Evolutionary conservation across 2,329 filamentous ascomycete species (phyloP).

Genomic region (Penicillium digitatum): DNA sequence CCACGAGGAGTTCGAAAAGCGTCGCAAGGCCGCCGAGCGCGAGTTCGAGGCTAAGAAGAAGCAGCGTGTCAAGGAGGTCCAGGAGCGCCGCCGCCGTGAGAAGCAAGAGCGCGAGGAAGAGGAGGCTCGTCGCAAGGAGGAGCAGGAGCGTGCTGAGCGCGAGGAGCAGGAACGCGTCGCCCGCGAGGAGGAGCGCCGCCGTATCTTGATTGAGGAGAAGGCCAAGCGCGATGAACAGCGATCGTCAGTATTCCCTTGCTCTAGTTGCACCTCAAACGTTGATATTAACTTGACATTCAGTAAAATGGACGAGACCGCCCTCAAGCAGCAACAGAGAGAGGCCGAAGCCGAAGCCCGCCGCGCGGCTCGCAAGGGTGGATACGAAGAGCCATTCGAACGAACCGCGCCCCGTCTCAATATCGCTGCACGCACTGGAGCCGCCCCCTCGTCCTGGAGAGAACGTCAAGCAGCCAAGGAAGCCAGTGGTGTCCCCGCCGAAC

Average conservation of each 20-base stretch:
- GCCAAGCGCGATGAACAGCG: slow-evolving; percentile 56
- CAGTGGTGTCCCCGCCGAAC: slow-evolving; percentile 18
- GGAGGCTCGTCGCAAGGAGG: slow-evolving; percentile 72
- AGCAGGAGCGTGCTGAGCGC: slow-evolving; percentile 72
- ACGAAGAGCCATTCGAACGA: slow-evolving; percentile 50
- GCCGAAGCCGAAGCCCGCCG: slow-evolving; percentile 79
- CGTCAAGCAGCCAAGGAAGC: slow-evolving; percentile 52
- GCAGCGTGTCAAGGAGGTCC: slow-evolving; percentile 79
- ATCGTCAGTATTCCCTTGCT: slow-evolving; percentile 45
- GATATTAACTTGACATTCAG: slow-evolving; percentile 43
- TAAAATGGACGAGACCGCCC: slow-evolving; percentile 60
- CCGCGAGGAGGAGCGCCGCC: slow-evolving; percentile 74
- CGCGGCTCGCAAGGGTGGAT: slow-evolving; percentile 57
- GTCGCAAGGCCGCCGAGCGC: slow-evolving; percentile 82
- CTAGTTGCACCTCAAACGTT: not conserved
- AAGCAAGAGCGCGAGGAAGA: slow-evolving; percentile 79
- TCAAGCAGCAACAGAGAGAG: slow-evolving; percentile 72
- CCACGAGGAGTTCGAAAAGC: slow-evolving; percentile 92
- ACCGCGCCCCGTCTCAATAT: slow-evolving; percentile 55
- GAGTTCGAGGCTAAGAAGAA: slow-evolving; percentile 91
- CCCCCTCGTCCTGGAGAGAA: slow-evolving; percentile 55
- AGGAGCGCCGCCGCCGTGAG: slow-evolving; percentile 77
- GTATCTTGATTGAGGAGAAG: slow-evolving; percentile 69
- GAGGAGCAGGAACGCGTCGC: slow-evolving; percentile 83
- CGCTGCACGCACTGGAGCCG: slow-evolving; percentile 46